Conservation (phyloP, 495 filamentous ascomycete genomes). For the Penicillium herquei region DNA sequence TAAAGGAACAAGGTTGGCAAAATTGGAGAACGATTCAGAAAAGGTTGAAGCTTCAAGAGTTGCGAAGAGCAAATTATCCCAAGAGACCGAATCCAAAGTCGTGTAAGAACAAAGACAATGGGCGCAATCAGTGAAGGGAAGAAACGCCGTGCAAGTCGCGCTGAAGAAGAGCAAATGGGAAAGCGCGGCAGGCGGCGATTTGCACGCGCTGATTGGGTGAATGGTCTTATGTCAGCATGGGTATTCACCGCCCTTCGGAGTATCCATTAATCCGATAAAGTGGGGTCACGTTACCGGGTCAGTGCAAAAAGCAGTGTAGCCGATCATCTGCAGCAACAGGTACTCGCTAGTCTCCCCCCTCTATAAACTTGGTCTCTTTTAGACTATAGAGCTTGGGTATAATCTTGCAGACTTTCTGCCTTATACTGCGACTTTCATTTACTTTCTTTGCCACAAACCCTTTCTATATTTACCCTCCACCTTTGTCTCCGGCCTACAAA, state of each 20-base stretch:
- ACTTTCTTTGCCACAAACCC: not conserved
- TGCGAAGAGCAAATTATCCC: not conserved
- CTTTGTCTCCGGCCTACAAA: too few relatives aligned
- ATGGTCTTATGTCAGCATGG: slow-evolving; percentile 29
- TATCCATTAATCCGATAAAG: slow-evolving; percentile 29
- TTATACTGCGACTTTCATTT: not conserved
- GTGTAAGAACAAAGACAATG: slow-evolving; percentile 3
- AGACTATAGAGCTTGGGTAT: slow-evolving; percentile 6
- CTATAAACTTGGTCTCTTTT: not conserved
- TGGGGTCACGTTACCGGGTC: slow-evolving; percentile 46
- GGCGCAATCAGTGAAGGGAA: slow-evolving; percentile 8
- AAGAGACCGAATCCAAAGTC: not conserved
- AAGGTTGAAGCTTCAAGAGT: not conserved
- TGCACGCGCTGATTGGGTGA: slow-evolving; percentile 40
- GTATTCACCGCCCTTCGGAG: slow-evolving; percentile 19
- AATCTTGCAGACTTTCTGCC: not conserved
- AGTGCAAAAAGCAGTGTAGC: slow-evolving; percentile 23
- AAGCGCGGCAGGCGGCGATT: slow-evolving; percentile 23
- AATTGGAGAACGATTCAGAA: slow-evolving; percentile 2
- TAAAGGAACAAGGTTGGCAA: not conserved
- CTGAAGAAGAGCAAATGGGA: slow-evolving; percentile 31
- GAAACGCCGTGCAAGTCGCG: slow-evolving; percentile 28
- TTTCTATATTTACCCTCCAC: not conserved
- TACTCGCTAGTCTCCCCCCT: slow-evolving; percentile 6
- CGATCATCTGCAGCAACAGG: slow-evolving; percentile 5